Evolutionary conservation across 2,329 filamentous ascomycete species (phyloP), one percentile per base, ranked within the genome.

Genomic region (Nemania diffusa): DNA sequence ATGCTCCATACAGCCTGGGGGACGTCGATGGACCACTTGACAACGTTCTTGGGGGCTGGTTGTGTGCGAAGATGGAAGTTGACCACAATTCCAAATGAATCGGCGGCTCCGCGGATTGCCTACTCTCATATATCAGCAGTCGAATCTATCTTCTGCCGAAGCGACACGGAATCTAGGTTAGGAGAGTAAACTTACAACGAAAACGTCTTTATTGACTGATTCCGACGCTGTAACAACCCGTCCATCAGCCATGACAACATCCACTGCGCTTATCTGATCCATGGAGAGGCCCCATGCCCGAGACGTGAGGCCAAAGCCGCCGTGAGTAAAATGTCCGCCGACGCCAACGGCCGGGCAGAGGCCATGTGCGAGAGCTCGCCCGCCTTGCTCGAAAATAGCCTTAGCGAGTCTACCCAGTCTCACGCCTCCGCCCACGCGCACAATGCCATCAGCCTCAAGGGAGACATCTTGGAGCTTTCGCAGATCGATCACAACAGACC

Each of bases 201-300:
- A 79, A 1, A 79, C 53, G 1, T 77, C 73, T 1, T 50, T 22
- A 26, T 78, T 69, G 13, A 69, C 17, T 0, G 50, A 26, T 11
- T 67, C 34, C n/a, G 69, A 64, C 6, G 70, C 71, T 6, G 37
- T 58, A 3, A 76, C 65, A 7, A 63, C 56, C 1, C 57, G 60
- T 5, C 78, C 77, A 52, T 77, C 71, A 5, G 77, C 74, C 17
- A 84, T 77, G 0, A 87, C 81, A 0, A 86, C 83, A 32, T 83
- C 80, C 2, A 84, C 75, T n/a, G 76, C 81, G 9, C 82, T 72
- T 22, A 88, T 79, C 26, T 82, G 81, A 65, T 88, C 86, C 52
- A 87, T 77, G 1, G 84, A 79, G 2, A 84, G 75, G 20, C 86
- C 85, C 81, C 84, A 86, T 32, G 81, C 77, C 3, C 86, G 79